Percentiles rank a stretch among this genome's conserved stretches.
These are phyloP conservation scores for Onygenales sp. DNA, from an alignment of 2,329 filamentous ascomycete species.

Conservation along the genomic window DNA sequence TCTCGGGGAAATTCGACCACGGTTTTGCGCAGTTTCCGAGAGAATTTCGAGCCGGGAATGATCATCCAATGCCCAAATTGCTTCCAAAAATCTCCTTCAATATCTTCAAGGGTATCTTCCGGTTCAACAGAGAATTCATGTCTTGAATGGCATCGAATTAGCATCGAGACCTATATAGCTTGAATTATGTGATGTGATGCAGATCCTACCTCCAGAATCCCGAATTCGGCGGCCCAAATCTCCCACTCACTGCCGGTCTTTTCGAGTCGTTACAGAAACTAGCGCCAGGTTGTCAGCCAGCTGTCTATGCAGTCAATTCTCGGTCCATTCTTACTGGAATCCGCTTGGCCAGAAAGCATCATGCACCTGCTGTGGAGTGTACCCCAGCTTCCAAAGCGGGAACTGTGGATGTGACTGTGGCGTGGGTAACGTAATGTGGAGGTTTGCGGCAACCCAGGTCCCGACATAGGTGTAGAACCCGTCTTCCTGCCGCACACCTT, in stretches of 20 bases:
- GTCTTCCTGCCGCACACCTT: constrained; percentile 15
- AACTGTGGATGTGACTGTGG: constrained; percentile 19
- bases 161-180: constrained; percentile 17
- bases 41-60: not conserved
- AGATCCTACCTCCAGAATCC: constrained; percentile 26
- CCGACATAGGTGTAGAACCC: constrained; percentile 15
- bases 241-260: constrained; percentile 17
- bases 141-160: constrained; percentile 15
- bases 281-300: not conserved
- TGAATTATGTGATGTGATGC: constrained; percentile 11
- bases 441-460: constrained; percentile 22
- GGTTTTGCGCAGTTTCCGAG: not conserved
- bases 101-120: constrained; percentile 13
- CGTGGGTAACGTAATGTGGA: constrained; percentile 18
- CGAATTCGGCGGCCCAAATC: constrained; percentile 19
- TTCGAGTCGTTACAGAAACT: constrained; percentile 19
- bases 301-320: not conserved
- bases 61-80: constrained; percentile 2
- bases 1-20: constrained; percentile 14
- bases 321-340: constrained; percentile 9
- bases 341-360: constrained; percentile 21
- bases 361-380: constrained; percentile 18
- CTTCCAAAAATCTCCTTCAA: constrained; percentile 9
- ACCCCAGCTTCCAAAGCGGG: constrained; percentile 19
- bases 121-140: constrained; percentile 14